Evolutionary conservation across 805 yeast genomes (phyloP).

Genomic region (Metschnikowia cerradonensis): DNA sequence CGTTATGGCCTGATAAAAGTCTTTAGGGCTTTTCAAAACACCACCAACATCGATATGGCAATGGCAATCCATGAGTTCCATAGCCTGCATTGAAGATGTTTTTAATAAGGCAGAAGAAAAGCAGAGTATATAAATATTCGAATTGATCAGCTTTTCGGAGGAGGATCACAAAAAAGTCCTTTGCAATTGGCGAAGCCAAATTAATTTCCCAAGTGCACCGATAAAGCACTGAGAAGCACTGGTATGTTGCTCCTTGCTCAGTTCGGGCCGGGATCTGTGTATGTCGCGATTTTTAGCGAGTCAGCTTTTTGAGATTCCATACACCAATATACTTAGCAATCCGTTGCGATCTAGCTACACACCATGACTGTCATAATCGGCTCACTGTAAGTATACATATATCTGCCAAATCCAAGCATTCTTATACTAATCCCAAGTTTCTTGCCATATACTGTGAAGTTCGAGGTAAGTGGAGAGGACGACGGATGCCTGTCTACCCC

Average conservation of each 20-base stretch:
- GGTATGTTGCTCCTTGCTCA: background rate
- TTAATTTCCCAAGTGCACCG: background rate
- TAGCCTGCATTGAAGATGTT: background rate
- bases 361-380: slow-evolving; percentile 67
- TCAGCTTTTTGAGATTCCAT: slow-evolving; percentile 1
- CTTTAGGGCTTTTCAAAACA: slow-evolving; percentile 7
- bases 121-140: background rate
- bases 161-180: background rate
- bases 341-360: background rate
- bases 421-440: slow-evolving; percentile 40
- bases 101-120: background rate
- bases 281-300: background rate
- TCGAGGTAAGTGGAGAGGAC: slow-evolving; percentile 35
- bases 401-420: background rate
- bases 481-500: slow-evolving; percentile 4
- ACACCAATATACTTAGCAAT: background rate
- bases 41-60: slow-evolving; percentile 29
- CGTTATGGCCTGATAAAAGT: slow-evolving; percentile 5
- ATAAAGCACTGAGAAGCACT: background rate
- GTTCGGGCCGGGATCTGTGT: background rate
- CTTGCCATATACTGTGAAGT: slow-evolving; percentile 73
- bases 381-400: slow-evolving; percentile 50
- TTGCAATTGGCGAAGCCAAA: background rate
- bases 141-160: background rate
- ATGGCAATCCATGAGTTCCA: slow-evolving; percentile 23